Evolutionary conservation across 208 protist species (phyloP).

Genomic region (Novymonas esmeraldas): DNA sequence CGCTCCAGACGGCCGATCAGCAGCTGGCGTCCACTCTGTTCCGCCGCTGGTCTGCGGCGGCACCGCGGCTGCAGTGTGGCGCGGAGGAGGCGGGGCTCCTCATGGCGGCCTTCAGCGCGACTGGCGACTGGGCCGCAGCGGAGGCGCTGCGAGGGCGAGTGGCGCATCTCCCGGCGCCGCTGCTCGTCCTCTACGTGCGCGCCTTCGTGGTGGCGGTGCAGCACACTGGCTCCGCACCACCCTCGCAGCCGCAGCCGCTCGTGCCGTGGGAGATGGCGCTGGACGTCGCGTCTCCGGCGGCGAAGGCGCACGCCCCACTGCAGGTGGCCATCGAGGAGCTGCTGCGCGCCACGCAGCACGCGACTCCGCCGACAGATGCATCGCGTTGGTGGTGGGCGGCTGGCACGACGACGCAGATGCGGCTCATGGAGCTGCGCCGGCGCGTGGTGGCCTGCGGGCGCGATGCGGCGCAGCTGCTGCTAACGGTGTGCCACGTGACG

Average conservation of each 20-base stretch:
- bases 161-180: background rate
- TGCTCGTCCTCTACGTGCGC: constrained; percentile 22
- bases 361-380: background rate
- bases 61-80: constrained; percentile 4
- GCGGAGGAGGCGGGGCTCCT: constrained; percentile 17
- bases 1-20: constrained; percentile 6
- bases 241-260: background rate
- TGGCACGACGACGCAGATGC: constrained; percentile 17
- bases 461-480: constrained; percentile 12
- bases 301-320: constrained; percentile 2
- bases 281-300: constrained; percentile 9
- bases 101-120: constrained; percentile 23
- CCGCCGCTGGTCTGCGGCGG: constrained; percentile 13
- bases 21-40: constrained; percentile 14
- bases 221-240: background rate
- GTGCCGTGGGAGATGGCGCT: constrained; percentile 31
- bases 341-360: background rate
- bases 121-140: constrained; percentile 29
- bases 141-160: constrained; percentile 15
- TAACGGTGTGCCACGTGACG: constrained; percentile 21
- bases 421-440: constrained; percentile 21
- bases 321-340: constrained; percentile 10
- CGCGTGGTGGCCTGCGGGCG: background rate
- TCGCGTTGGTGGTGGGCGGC: constrained; percentile 22
- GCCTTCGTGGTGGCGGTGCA: constrained; percentile 17